Percentiles rank a stretch among this genome's conserved stretches.
These are phyloP conservation scores for Didymellaceae sp. DNA, from an alignment of 2,329 filamentous ascomycete genomes.

Conservation along the genomic window DNA sequence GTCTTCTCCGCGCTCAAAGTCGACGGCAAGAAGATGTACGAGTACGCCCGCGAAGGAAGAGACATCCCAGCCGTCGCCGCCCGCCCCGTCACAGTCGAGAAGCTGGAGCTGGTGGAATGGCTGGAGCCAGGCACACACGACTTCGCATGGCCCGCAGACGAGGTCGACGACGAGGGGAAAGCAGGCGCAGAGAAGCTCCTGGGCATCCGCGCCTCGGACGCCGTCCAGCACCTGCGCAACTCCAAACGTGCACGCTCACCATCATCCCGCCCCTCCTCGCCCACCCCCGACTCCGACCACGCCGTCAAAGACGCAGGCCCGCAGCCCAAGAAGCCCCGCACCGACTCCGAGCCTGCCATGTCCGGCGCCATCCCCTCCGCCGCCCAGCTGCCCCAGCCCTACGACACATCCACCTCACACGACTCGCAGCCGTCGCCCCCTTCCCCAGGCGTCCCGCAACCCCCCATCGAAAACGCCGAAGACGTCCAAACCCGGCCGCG, in stretches of 20 bases:
- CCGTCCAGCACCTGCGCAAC: constrained; percentile 37
- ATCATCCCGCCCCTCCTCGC: constrained; percentile 10
- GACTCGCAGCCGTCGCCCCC: background rate
- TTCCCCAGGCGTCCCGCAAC: background rate
- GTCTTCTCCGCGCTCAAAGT: constrained; percentile 93
- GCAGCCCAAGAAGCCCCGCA: constrained; percentile 34
- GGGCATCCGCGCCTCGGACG: constrained; percentile 44
- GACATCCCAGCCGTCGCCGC: constrained; percentile 86
- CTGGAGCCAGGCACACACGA: constrained; percentile 79
- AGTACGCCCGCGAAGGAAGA: constrained; percentile 91
- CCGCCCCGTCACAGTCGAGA: constrained; percentile 76
- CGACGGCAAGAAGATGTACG: constrained; percentile 91
- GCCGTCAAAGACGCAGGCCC: constrained; percentile 20
- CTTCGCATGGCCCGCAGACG: constrained; percentile 78
- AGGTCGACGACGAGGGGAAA: constrained; percentile 78
- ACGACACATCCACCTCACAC: background rate
- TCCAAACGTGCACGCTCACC: constrained; percentile 33
- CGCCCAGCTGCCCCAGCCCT: background rate
- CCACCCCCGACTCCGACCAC: background rate
- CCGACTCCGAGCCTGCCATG: constrained; percentile 41
- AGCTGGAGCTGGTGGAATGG: constrained; percentile 84
- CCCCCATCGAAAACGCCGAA: background rate
- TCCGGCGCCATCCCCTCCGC: constrained; percentile 39
- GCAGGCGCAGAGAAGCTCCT: constrained; percentile 74
- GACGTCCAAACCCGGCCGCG: background rate